Conservation (phyloP, 1,284 basidiomycete species). For the Trichosporon coremiiforme region DNA sequence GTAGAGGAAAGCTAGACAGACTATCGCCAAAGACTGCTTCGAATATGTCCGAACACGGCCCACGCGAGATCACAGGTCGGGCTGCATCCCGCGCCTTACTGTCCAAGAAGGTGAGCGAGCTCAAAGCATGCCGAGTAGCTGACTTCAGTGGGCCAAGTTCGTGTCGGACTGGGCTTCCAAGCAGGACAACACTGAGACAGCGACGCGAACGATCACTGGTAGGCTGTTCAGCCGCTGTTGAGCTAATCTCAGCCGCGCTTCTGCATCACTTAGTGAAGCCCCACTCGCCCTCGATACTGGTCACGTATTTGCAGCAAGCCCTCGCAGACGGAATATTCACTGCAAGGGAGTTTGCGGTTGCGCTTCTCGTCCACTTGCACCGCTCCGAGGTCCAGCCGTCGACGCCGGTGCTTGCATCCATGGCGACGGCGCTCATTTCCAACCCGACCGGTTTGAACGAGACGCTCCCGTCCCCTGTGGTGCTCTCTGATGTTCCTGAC, state of each 20-base stretch:
- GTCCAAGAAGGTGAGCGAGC: slow-evolving; percentile 24
- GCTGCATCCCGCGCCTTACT: slow-evolving; percentile 28
- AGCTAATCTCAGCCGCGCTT: slow-evolving; percentile 36
- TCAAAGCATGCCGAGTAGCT: neutral
- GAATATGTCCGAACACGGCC: slow-evolving; percentile 22
- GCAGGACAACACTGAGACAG: slow-evolving; percentile 6
- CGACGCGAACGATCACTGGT: neutral
- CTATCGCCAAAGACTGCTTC: neutral
- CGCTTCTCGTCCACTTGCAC: slow-evolving; percentile 37
- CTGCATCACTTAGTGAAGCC: slow-evolving; percentile 35
- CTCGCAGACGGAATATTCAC: slow-evolving; percentile 33
- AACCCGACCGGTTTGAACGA: slow-evolving; percentile 35
- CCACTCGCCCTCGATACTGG: slow-evolving; percentile 38
- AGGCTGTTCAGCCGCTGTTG: neutral
- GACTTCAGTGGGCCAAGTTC: slow-evolving; percentile 27
- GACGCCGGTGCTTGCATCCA: slow-evolving; percentile 28
- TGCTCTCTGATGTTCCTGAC: slow-evolving; percentile 31
- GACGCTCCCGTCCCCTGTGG: slow-evolving; percentile 27
- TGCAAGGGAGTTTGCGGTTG: slow-evolving; percentile 34
- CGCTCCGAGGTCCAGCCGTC: slow-evolving; percentile 23
- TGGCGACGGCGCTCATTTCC: slow-evolving; percentile 35
- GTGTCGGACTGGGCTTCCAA: slow-evolving; percentile 17
- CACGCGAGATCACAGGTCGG: slow-evolving; percentile 27
- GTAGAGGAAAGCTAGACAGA: neutral
- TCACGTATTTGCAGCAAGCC: slow-evolving; percentile 41